Evolutionary conservation across 1,139 yeast species (phyloP), one percentile per base, ranked within the genome.

Genomic region (Yamadazyma atmosphaerica): DNA sequence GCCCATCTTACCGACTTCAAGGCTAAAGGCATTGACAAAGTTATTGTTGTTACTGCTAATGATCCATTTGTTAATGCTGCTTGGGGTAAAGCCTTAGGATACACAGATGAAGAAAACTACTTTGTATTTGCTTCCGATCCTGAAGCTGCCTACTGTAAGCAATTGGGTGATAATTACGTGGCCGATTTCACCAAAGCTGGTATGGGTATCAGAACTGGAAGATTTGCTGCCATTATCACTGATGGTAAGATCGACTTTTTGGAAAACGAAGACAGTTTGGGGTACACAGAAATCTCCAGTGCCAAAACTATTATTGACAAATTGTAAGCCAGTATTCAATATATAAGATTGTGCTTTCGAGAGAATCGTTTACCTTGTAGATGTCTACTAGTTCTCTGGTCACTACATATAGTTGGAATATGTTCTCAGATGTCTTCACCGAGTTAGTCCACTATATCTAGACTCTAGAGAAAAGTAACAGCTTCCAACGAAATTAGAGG

Each of bases 31-130:
- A 86, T 85, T 31, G 86, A 82, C 58, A 79, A 77, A 54, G 70
- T 89, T 38, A 70, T 87, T 42, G 83, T 88, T 23, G 58, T 86
- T 43, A 77, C 94, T 37, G 85, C 86, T 43, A 89, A 88, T 63
- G 88, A 86, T 53, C 86, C 96, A 22, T 87, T 87, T 58, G 94
- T 88, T 41, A 69, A 72, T 60, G 67, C 77, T 46, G 94, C 94
- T 28, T 86, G 95, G 94, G 90, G 86, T 46, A 85, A 84, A 65
- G 79, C 81, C 14, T 68, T 86, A 40, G 80, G 81, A 30, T 68
- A 63, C 52, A 65, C 64, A 46, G 79, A 68, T 47, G 74, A 68
- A 46, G 68, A 50, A 56, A 74, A 63, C 43, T 65, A 53, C 43
- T 60, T 84, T 42, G 73, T 81, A 51, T 86, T 86, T 59, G 95